Conservation (phyloP, 1,284 basidiomycete species). For the Schizopora paradoxa region DNA sequence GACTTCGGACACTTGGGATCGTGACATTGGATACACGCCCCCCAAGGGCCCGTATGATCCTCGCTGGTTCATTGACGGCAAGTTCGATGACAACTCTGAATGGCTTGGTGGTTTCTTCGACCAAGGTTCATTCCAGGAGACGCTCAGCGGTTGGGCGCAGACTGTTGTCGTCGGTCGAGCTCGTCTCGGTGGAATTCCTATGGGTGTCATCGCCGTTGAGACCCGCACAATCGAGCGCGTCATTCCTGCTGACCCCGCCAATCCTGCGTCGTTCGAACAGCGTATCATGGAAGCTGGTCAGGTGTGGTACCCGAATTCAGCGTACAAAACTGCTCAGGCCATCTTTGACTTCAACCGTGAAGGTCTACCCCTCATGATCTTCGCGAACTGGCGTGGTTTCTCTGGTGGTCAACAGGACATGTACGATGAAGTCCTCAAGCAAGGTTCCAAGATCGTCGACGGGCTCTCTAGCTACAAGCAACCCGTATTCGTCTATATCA, state of each 20-base stretch:
- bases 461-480: slow-evolving; percentile 96
- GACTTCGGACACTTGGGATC: slow-evolving; percentile 83
- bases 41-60: slow-evolving; percentile 97
- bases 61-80: slow-evolving; percentile 95
- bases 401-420: slow-evolving; percentile 99
- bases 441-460: slow-evolving; percentile 97
- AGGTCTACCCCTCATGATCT: slow-evolving; percentile 94
- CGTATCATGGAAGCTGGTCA: slow-evolving; percentile 99
- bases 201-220: slow-evolving; percentile 97
- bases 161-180: slow-evolving; percentile 97
- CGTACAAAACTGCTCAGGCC: slow-evolving; percentile 99
- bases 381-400: slow-evolving; percentile 99
- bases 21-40: slow-evolving; percentile 85
- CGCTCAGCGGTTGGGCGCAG: slow-evolving; percentile 94
- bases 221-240: slow-evolving; percentile 96
- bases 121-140: slow-evolving; percentile 94
- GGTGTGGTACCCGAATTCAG: slow-evolving; percentile 99
- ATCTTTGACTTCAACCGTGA: slow-evolving; percentile 99
- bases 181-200: slow-evolving; percentile 93
- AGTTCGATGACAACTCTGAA: slow-evolving; percentile 74
- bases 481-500: slow-evolving; percentile 98
- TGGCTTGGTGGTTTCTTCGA: slow-evolving; percentile 95
- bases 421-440: slow-evolving; percentile 93
- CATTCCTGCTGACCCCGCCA: slow-evolving; percentile 98
- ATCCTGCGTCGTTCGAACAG: slow-evolving; percentile 95